Evolutionary conservation across 495 filamentous ascomycete species (phyloP).

Genomic region (Aspergillus taichungensis): DNA sequence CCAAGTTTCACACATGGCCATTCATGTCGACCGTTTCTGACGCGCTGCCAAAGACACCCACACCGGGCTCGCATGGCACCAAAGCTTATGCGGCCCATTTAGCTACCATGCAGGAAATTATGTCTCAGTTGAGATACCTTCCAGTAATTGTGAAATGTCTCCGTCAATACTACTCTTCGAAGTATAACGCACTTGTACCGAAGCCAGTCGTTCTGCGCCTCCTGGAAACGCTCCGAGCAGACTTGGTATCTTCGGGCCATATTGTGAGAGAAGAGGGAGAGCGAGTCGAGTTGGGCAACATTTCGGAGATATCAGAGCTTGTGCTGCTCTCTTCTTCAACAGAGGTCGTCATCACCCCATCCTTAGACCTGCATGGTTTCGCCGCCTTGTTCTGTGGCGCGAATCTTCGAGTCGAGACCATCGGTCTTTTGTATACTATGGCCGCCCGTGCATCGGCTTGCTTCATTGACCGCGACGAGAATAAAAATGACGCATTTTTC

Average conservation of each 20-base stretch:
- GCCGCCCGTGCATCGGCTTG: conserved; percentile 9
- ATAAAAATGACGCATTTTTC: conserved; percentile 5
- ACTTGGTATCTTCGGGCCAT: conserved; percentile 5
- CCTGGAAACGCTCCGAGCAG: background rate
- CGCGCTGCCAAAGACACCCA: conserved; percentile 1
- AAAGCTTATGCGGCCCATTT: conserved; percentile 4
- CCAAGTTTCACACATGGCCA: conserved; percentile 13
- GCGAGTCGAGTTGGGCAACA: background rate
- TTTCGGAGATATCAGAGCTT: background rate
- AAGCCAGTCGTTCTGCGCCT: conserved; percentile 9
- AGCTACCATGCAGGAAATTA: conserved; percentile 9
- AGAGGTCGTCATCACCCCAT: conserved; percentile 7
- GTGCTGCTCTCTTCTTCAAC: conserved; percentile 7
- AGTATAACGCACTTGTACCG: conserved; percentile 7
- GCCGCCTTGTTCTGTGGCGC: conserved; percentile 8
- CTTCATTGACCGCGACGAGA: conserved; percentile 1
- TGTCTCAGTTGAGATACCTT: conserved; percentile 7
- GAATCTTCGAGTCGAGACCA: conserved; percentile 13
- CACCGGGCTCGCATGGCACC: background rate
- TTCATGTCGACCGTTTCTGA: conserved; percentile 9
- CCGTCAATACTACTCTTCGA: conserved; percentile 9
- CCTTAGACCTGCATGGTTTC: conserved; percentile 8
- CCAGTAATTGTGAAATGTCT: conserved; percentile 11
- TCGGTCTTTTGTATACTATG: conserved; percentile 13
- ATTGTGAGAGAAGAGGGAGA: background rate